Percentiles rank a stretch among this genome's conserved stretches.
phyloP scores from a whole-genome alignment of 2,329 filamentous ascomycete species.

The Samsoniella hepiali region DNA sequence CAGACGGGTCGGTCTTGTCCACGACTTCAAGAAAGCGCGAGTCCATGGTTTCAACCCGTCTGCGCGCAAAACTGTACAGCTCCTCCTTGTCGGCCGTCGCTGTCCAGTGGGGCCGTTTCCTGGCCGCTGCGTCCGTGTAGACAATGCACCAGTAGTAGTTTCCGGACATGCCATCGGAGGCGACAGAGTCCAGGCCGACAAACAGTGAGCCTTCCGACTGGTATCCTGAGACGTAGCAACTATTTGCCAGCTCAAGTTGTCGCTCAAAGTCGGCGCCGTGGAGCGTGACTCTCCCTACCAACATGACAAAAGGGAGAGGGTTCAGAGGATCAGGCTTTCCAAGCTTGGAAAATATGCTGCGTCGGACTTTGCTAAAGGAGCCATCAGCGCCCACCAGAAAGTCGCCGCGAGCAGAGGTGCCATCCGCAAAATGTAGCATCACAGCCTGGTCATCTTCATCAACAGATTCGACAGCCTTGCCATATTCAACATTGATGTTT shows the following conservation, averaged over 20 bases:
- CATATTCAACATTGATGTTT: slow-evolving; percentile 36
- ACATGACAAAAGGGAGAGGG: slow-evolving; percentile 26
- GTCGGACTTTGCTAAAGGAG: slow-evolving; percentile 34
- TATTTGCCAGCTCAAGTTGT: slow-evolving; percentile 33
- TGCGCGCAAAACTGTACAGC: slow-evolving; percentile 15
- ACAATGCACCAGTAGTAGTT: slow-evolving; percentile 30
- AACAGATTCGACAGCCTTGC: slow-evolving; percentile 35
- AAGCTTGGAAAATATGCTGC: slow-evolving; percentile 27
- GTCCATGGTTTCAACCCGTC: slow-evolving; percentile 14
- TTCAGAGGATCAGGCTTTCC: slow-evolving; percentile 27
- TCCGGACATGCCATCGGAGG: slow-evolving; percentile 22
- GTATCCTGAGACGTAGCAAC: slow-evolving; percentile 26
- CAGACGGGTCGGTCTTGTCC: slow-evolving; percentile 24
- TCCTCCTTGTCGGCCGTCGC: slow-evolving; percentile 20
- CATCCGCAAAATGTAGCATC: slow-evolving; percentile 43
- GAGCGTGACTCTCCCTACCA: slow-evolving; percentile 29
- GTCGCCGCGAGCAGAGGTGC: slow-evolving; percentile 39
- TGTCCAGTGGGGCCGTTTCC: slow-evolving; percentile 34
- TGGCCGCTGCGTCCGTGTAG: slow-evolving; percentile 22
- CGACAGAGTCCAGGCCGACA: slow-evolving; percentile 26
- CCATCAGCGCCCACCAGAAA: slow-evolving; percentile 49
- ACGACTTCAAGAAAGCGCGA: slow-evolving; percentile 23
- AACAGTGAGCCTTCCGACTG: slow-evolving; percentile 20
- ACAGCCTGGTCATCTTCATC: slow-evolving; percentile 34
- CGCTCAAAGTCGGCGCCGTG: slow-evolving; percentile 27